Conservation (phyloP, 495 filamentous ascomycete genomes). For the Tricharina praecox region DNA sequence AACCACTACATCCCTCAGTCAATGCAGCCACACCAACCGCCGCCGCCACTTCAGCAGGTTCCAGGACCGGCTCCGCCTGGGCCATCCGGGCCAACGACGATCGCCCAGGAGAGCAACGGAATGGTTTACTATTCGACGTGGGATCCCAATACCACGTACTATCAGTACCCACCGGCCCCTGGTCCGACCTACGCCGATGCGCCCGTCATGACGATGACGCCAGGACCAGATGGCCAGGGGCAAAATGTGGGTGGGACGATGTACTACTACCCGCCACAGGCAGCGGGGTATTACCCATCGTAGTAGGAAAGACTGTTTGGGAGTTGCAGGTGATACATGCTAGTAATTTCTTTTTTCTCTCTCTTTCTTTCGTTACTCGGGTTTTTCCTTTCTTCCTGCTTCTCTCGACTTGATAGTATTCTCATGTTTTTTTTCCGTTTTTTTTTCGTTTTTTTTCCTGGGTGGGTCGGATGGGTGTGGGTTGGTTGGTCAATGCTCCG, state of each 20-base stretch:
- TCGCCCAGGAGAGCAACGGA: constrained; percentile 82
- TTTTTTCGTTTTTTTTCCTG: constrained; percentile 4
- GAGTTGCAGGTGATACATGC: neutral
- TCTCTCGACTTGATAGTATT: too few relatives aligned
- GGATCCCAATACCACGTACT: constrained; percentile 41
- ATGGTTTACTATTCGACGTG: constrained; percentile 71
- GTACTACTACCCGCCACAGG: constrained; percentile 44
- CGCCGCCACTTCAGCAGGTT: constrained; percentile 28
- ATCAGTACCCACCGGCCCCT: constrained; percentile 42
- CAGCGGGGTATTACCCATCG: neutral
- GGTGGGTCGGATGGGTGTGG: neutral
- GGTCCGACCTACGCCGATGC: constrained; percentile 34
- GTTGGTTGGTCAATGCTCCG: too few relatives aligned
- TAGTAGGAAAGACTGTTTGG: neutral
- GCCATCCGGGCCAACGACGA: constrained; percentile 44
- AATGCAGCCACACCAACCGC: constrained; percentile 31
- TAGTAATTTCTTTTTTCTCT: constrained; percentile 4
- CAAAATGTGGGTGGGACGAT: constrained; percentile 41
- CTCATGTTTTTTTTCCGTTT: constrained; percentile 1
- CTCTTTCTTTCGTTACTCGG: neutral
- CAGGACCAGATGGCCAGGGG: constrained; percentile 31
- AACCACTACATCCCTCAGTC: constrained; percentile 33
- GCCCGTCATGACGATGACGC: constrained; percentile 38
- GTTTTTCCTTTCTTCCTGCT: neutral
- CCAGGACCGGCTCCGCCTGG: constrained; percentile 34